Conservation (phyloP, 2,329 filamentous ascomycete genomes). For the Aspergillus piperis region DNA sequence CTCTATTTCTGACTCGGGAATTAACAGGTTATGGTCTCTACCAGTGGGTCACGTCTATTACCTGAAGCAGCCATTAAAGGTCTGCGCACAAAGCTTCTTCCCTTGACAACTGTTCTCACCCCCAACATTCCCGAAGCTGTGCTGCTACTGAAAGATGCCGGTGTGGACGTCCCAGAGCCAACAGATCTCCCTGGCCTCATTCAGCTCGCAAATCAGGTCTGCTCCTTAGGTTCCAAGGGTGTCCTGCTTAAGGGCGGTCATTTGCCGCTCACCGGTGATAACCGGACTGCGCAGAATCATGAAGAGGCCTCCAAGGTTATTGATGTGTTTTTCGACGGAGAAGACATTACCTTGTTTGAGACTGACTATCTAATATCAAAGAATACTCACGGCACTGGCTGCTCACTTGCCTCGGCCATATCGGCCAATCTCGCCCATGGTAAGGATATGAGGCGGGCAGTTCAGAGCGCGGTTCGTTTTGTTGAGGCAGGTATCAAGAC, state of each 20-base stretch:
- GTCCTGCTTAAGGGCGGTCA: slow-evolving; percentile 92
- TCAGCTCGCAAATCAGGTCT: slow-evolving; percentile 65
- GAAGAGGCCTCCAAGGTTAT: slow-evolving; percentile 68
- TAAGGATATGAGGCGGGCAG: slow-evolving; percentile 51
- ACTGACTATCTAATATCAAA: slow-evolving; percentile 70
- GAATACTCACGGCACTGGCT: slow-evolving; percentile 94
- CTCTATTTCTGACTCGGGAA: slow-evolving; percentile 16
- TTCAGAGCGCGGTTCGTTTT: slow-evolving; percentile 59
- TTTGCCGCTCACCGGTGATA: slow-evolving; percentile 69
- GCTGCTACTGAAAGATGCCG: slow-evolving; percentile 47
- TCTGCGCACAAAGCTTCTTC: slow-evolving; percentile 44
- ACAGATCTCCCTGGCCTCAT: slow-evolving; percentile 67
- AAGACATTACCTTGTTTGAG: slow-evolving; percentile 63
- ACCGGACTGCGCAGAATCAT: slow-evolving; percentile 58
- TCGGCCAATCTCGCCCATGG: slow-evolving; percentile 62
- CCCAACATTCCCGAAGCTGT: slow-evolving; percentile 53
- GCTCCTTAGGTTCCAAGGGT: slow-evolving; percentile 70
- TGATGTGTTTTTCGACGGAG: slow-evolving; percentile 72
- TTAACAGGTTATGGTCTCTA: slow-evolving; percentile 77
- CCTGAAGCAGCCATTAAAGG: slow-evolving; percentile 45
- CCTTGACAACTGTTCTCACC: slow-evolving; percentile 49
- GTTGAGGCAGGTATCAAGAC: slow-evolving; percentile 63
- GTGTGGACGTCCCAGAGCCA: slow-evolving; percentile 47
- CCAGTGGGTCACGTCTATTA: slow-evolving; percentile 50
- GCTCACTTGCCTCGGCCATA: slow-evolving; percentile 79